Conservation (phyloP, 371 early-diverging fungal genomes). For the Basidiobolus meristosporus region DNA sequence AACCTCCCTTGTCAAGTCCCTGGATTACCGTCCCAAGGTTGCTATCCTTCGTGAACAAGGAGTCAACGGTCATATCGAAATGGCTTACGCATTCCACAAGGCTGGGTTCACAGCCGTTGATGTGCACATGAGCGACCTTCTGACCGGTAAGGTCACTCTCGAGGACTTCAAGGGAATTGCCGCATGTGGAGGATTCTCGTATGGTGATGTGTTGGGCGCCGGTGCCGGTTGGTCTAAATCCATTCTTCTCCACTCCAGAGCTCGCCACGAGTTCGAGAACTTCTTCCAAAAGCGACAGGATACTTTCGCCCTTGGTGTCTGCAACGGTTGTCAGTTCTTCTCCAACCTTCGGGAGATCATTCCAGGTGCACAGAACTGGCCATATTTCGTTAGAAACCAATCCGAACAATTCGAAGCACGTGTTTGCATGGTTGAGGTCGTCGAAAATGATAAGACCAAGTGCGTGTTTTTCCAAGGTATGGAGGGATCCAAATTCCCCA, state of each 20-base stretch:
- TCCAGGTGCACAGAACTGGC: constrained; percentile 72
- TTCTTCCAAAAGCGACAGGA: constrained; percentile 66
- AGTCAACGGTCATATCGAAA: constrained; percentile 84
- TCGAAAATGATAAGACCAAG: background rate
- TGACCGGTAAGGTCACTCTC: constrained; percentile 45
- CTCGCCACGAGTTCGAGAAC: constrained; percentile 46
- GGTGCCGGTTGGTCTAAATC: constrained; percentile 94
- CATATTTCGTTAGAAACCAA: constrained; percentile 70
- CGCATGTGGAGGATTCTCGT: constrained; percentile 92
- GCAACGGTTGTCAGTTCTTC: constrained; percentile 96
- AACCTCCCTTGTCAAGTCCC: constrained; percentile 6
- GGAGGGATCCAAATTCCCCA: constrained; percentile 78
- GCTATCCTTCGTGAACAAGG: constrained; percentile 94
- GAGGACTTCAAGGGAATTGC: constrained; percentile 70
- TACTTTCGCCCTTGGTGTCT: constrained; percentile 89
- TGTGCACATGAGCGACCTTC: constrained; percentile 92
- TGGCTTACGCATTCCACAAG: constrained; percentile 81
- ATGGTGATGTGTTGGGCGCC: constrained; percentile 94
- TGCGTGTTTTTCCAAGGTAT: constrained; percentile 74
- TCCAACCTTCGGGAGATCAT: constrained; percentile 63
- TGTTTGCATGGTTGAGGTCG: constrained; percentile 53
- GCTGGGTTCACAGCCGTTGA: constrained; percentile 86
- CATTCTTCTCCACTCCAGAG: constrained; percentile 45
- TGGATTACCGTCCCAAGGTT: constrained; percentile 43
- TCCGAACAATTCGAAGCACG: constrained; percentile 90